Conservation (phyloP, 495 filamentous ascomycete species). For the Annulohypoxylon stygium region DNA sequence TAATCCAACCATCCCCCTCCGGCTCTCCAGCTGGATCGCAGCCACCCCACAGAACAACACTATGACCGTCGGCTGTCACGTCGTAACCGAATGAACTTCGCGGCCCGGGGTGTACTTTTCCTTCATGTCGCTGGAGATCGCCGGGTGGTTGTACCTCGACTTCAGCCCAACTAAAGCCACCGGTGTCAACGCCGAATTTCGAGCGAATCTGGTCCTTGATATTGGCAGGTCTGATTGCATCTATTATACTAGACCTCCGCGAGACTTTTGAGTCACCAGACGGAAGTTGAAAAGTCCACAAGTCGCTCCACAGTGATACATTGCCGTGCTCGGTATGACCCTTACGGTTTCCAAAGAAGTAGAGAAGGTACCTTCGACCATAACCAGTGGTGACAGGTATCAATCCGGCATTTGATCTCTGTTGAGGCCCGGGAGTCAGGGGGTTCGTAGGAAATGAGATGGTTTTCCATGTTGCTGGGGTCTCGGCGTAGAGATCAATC, state of each 20-base stretch:
- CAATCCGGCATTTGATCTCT: constrained; percentile 59
- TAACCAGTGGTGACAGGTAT: constrained; percentile 63
- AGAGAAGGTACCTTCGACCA: constrained; percentile 66
- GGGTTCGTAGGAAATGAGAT: constrained; percentile 62
- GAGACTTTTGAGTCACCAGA: constrained; percentile 43
- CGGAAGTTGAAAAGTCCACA: constrained; percentile 67
- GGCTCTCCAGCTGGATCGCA: constrained; percentile 61
- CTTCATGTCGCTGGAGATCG: constrained; percentile 53
- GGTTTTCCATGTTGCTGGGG: constrained; percentile 59
- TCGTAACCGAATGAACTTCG: constrained; percentile 62
- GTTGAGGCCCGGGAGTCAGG: constrained; percentile 59
- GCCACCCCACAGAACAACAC: constrained; percentile 66
- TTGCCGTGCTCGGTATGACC: constrained; percentile 24
- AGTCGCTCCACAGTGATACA: constrained; percentile 56
- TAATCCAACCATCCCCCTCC: constrained; percentile 67
- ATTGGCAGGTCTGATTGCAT: constrained; percentile 59
- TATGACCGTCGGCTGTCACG: constrained; percentile 56
- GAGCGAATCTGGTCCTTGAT: constrained; percentile 64
- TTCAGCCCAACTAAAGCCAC: constrained; percentile 61
- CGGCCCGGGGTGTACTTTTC: constrained; percentile 67
- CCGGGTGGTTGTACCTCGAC: constrained; percentile 60
- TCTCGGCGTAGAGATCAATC: constrained; percentile 49
- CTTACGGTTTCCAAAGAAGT: constrained; percentile 60
- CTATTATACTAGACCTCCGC: constrained; percentile 26
- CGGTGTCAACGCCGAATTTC: constrained; percentile 57